phyloP scores from a whole-genome alignment of 2,329 filamentous ascomycete genomes.

The Fusarium musae region DNA sequence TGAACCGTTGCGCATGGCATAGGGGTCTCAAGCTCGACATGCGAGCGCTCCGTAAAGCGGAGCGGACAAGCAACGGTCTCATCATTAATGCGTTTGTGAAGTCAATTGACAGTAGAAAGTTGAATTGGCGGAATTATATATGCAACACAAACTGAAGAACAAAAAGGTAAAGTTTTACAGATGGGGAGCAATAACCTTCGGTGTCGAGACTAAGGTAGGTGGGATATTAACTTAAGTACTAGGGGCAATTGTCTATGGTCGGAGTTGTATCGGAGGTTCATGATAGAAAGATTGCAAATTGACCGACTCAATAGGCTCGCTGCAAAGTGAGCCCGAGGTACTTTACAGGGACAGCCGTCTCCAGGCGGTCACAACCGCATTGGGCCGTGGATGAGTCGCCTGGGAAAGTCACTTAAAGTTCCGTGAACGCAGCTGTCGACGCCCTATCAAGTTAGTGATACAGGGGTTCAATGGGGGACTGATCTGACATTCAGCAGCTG shows the following conservation, averaged over 20 bases:
- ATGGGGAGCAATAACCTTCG: background rate
- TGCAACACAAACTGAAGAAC: background rate
- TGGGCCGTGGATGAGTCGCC: slow-evolving; percentile 34
- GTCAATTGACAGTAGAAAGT: slow-evolving; percentile 10
- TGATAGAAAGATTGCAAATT: slow-evolving; percentile 37
- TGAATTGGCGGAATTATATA: background rate
- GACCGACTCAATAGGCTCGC: slow-evolving; percentile 32
- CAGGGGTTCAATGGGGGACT: slow-evolving; percentile 6
- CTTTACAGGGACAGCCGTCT: slow-evolving; percentile 38
- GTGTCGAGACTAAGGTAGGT: slow-evolving; percentile 1
- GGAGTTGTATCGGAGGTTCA: slow-evolving; percentile 43
- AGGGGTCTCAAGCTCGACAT: slow-evolving; percentile 53
- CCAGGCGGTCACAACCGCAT: slow-evolving; percentile 41
- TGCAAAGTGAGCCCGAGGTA: slow-evolving; percentile 37
- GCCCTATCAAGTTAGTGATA: slow-evolving; percentile 21
- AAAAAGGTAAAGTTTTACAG: slow-evolving; percentile 1
- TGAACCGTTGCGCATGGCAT: slow-evolving; percentile 56
- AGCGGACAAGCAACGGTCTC: slow-evolving; percentile 47
- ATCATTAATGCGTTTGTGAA: slow-evolving; percentile 37
- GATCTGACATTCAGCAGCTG: slow-evolving; percentile 9
- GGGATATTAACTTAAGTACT: slow-evolving; percentile 34
- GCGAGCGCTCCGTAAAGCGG: slow-evolving; percentile 51
- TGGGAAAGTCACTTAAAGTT: slow-evolving; percentile 31
- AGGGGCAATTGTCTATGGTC: slow-evolving; percentile 29
- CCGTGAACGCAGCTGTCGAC: slow-evolving; percentile 18